Base-by-base conservation (phyloP, 345 rosid genomes). In the Salix koriyanagi region DNA sequence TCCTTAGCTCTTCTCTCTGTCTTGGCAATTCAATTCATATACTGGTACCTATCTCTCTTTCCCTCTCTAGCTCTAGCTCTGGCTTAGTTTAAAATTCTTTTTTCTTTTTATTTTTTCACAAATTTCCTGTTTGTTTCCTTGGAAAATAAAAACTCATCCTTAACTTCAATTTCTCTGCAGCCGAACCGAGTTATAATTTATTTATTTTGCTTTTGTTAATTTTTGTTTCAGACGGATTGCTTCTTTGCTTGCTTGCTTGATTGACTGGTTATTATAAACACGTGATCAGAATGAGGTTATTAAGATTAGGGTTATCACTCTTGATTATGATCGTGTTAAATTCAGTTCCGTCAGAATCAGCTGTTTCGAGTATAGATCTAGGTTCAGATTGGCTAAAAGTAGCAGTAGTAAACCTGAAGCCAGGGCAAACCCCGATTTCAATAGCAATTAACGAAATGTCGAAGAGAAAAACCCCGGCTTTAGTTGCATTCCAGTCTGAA, bases 381-480 rank as follows among this genome's bases (percentile, higher is more conserved):
- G 99, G 99, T 15, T 90, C 99, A 3, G 98, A 96, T 85, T 96
- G 91, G 95, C 16, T 92, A 13, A 96, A 94, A 83, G 97, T 93
- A 28, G 97, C 97, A 0, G 98, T 96, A 4, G 98, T 96, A 48
- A 94, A 94, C 79, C 88, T 94, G 11, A 90, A 87, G 81, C 91
- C 87, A 2, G 97, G 98, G 36, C 99, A 96, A 83, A 87, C 87
- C 60, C 99, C 99, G 2, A 96, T 96, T 71, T 87, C 94, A 11
- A 81, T 96, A 66, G 99, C 98, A 23, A 96, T 96, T 68, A 96
- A 96, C 68, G 99, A 96, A 87, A 96, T 94, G 99, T 96, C 99
- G 10, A 96, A 94, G 89, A 84, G 99, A 23, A 96, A 96, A 84
- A 90, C 98, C 28, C 99, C 99, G 28, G 90, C 90, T 11, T 76